A percentile compares a stretch with the other conserved stretches of the same genome.
Evolutionary conservation across 257 asterid species (phyloP).

Genomic region (Jasminum sambac): DNA sequence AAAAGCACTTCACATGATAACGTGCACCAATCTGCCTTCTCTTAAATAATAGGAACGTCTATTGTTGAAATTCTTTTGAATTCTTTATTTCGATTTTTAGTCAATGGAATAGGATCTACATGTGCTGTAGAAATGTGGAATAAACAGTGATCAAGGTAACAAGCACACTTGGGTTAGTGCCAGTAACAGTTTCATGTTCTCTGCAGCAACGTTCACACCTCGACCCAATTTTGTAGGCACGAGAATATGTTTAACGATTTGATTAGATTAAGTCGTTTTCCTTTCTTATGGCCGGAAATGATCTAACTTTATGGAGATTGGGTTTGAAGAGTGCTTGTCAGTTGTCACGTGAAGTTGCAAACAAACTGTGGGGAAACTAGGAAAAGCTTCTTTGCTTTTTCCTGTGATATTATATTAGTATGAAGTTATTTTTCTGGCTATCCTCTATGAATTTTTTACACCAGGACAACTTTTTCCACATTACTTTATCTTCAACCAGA

Average conservation of each 20-base stretch:
- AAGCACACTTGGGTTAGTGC: not conserved
- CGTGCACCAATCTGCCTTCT: not conserved
- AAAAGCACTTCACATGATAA: not conserved
- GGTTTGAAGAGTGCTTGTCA: not conserved
- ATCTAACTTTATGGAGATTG: not conserved
- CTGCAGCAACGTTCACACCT: too few relatives aligned
- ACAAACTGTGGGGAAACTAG: not conserved
- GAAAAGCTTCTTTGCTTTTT: not conserved
- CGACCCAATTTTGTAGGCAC: not conserved
- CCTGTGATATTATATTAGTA: not conserved
- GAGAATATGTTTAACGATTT: not conserved
- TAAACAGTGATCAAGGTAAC: not conserved
- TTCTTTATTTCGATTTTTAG: not conserved
- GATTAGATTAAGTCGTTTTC: not conserved
- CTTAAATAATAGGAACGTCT: too few relatives aligned
- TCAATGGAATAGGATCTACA: not conserved
- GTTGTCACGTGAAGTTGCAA: not conserved
- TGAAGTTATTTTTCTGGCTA: not conserved
- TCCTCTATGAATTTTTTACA: not conserved
- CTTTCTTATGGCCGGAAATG: not conserved
- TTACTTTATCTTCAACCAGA: constrained; percentile 1
- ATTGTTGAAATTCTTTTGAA: not conserved
- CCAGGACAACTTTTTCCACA: not conserved
- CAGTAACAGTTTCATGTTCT: too few relatives aligned
- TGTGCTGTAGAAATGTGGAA: not conserved